These are phyloP conservation scores for Nicotiana rustica DNA, from an alignment of 305 asterid species.

Conservation along the genomic window DNA sequence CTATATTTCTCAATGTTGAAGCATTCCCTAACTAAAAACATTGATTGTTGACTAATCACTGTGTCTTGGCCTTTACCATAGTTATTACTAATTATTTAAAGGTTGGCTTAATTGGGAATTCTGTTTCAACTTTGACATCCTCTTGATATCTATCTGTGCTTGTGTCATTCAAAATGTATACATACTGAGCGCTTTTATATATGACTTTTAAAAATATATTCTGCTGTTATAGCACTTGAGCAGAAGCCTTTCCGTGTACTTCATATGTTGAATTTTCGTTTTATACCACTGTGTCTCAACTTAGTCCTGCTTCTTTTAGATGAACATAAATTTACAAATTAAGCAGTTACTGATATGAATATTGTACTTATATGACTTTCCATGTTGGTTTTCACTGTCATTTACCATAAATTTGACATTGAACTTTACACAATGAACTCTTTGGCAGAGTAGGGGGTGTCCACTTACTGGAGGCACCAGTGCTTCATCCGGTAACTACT, in stretches of 20 bases:
- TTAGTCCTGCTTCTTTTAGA: slow-evolving; percentile 8
- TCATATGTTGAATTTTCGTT: not conserved
- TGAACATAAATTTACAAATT: not conserved
- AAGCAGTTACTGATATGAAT: not conserved
- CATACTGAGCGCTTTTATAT: not conserved
- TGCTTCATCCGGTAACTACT: slow-evolving; percentile 73
- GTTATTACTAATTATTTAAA: not conserved
- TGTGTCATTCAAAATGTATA: not conserved
- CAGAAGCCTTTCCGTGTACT: not conserved
- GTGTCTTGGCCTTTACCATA: not conserved
- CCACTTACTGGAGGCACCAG: slow-evolving; percentile 81
- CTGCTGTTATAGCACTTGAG: not conserved
- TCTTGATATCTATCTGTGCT: not conserved
- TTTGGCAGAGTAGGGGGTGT: slow-evolving; percentile 91
- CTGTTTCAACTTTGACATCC: not conserved
- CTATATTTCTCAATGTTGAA: not conserved
- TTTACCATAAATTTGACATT: not conserved
- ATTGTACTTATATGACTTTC: not conserved
- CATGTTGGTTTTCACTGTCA: not conserved
- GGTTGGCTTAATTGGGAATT: not conserved
- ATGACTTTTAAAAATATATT: not conserved
- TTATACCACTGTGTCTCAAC: not conserved
- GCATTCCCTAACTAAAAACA: not conserved
- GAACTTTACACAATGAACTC: slow-evolving; percentile 25
- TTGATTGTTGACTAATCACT: not conserved